Evolutionary conservation across 768 basidiomycete genomes (phyloP).

Genomic region (Scleroderma bovista): DNA sequence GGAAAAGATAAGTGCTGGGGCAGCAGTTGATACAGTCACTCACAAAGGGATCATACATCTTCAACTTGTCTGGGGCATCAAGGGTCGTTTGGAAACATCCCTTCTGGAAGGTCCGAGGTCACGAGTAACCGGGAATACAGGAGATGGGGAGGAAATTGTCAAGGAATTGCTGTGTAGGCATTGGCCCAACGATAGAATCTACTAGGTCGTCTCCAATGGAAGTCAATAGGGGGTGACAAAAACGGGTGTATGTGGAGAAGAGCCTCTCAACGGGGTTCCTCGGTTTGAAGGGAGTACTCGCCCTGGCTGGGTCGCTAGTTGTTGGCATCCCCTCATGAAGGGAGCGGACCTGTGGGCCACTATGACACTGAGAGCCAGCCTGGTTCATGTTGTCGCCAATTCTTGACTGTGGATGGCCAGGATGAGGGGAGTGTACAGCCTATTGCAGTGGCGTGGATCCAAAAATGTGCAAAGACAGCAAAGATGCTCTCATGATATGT

Average conservation of each 20-base stretch:
- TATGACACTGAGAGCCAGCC: no score
- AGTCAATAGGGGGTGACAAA: background rate
- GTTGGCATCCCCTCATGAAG: no score
- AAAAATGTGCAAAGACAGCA: no score
- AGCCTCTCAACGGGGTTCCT: background rate
- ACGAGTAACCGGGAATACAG: background rate
- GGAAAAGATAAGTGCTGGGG: background rate
- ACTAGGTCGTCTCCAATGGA: constrained; percentile 2
- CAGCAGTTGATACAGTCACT: background rate
- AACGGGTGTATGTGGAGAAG: constrained; percentile 1
- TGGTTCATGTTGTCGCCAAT: no score
- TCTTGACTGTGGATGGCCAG: no score
- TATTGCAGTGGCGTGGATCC: no score
- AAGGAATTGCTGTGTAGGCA: constrained; percentile 4
- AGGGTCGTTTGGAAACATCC: background rate
- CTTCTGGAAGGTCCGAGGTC: background rate
- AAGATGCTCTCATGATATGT: no score
- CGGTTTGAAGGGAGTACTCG: background rate
- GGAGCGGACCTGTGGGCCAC: no score
- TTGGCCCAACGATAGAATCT: background rate
- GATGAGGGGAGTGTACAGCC: no score
- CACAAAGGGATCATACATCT: constrained; percentile 1
- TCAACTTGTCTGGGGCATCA: background rate
- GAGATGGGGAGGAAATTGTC: background rate
- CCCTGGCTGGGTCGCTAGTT: background rate